Percentiles rank a stretch among this genome's conserved stretches.
phyloP scores from a whole-genome alignment of 169 alveolate genomes.

The Cryptosporidium bovis region DNA sequence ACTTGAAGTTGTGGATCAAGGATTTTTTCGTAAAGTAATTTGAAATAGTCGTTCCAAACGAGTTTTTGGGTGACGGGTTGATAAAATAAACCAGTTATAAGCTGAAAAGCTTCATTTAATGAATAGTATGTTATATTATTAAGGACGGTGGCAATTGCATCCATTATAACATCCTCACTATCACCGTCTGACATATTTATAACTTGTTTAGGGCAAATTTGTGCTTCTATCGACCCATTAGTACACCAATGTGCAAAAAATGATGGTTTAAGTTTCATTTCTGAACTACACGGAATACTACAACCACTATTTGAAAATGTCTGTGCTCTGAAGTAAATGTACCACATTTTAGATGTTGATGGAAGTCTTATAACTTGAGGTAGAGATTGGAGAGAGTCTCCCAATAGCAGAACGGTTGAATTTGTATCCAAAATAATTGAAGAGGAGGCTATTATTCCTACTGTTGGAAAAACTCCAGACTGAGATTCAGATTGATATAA shows the following conservation, averaged over 20 bases:
- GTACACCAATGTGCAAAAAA: slow-evolving; percentile 69
- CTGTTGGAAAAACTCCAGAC: slow-evolving; percentile 70
- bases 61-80: slow-evolving; percentile 53
- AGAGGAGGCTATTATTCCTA: slow-evolving; percentile 44
- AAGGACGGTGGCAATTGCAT: slow-evolving; percentile 52
- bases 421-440: slow-evolving; percentile 8
- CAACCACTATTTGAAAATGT: slow-evolving; percentile 71
- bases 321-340: slow-evolving; percentile 64
- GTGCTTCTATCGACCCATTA: slow-evolving; percentile 3
- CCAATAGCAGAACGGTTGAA: slow-evolving; percentile 43
- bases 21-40: slow-evolving; percentile 42
- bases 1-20: slow-evolving; percentile 9
- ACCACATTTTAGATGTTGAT: slow-evolving; percentile 29
- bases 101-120: slow-evolving; percentile 52
- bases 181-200: slow-evolving; percentile 38
- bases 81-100: slow-evolving; percentile 13
- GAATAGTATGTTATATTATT: slow-evolving; percentile 46
- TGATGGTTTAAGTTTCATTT: neutral
- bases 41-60: slow-evolving; percentile 61
- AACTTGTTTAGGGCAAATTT: slow-evolving; percentile 53
- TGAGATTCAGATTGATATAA: slow-evolving; percentile 36
- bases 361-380: slow-evolving; percentile 65
- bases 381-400: slow-evolving; percentile 43
- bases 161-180: slow-evolving; percentile 34
- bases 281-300: slow-evolving; percentile 32